These are phyloP conservation scores for Vinca minor DNA, from an alignment of 257 asterid species.

Conservation along the genomic window DNA sequence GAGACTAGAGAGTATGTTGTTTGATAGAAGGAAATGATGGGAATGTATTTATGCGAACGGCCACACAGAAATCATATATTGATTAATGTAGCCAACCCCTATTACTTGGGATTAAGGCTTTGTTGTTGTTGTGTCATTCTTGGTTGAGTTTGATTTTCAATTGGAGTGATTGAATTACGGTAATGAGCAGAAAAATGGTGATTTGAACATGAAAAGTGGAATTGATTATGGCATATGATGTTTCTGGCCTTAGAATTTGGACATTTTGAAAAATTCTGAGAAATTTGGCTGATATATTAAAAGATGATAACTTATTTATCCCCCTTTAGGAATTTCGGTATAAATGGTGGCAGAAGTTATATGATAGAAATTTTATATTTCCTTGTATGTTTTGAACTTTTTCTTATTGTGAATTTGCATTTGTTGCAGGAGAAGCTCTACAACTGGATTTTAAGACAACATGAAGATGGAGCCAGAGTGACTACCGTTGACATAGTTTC, in stretches of 20 bases:
- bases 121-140: no score
- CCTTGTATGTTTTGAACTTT: neutral
- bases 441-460: slow-evolving; percentile 49
- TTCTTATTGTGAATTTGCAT: slow-evolving; percentile 2
- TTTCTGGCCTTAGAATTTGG: neutral
- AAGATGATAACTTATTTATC: neutral
- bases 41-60: no score
- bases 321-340: neutral
- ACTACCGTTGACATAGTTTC: slow-evolving; percentile 44
- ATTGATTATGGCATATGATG: neutral
- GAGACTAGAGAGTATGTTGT: no score
- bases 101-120: no score
- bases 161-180: neutral
- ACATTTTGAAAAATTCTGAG: neutral
- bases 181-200: neutral
- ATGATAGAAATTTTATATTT: neutral
- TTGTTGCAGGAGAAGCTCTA: slow-evolving; percentile 46
- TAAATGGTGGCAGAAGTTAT: neutral
- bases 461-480: slow-evolving; percentile 47
- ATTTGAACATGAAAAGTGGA: neutral
- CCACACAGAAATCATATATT: no score
- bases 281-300: neutral
- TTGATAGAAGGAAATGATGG: no score
- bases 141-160: neutral
- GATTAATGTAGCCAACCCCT: no score